Evolutionary conservation across 1,284 basidiomycete species (phyloP).

Genomic region (Tremellales sp.): DNA sequence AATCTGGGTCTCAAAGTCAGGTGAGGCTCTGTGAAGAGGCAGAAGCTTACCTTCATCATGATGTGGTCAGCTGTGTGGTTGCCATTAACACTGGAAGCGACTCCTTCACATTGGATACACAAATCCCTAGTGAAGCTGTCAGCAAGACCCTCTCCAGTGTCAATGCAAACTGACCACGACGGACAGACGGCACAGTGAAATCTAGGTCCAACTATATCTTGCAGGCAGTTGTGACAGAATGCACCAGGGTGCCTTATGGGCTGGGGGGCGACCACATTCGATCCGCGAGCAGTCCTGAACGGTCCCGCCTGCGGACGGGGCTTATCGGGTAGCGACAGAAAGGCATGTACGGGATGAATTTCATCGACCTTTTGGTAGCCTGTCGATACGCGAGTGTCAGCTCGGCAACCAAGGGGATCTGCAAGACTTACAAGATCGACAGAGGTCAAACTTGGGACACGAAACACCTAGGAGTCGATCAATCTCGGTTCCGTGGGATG

Average conservation of each 20-base stretch:
- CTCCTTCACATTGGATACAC: slow-evolving; percentile 82
- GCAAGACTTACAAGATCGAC: slow-evolving; percentile 64
- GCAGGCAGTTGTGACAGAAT: slow-evolving; percentile 63
- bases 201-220: slow-evolving; percentile 80
- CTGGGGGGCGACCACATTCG: neutral
- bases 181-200: slow-evolving; percentile 86
- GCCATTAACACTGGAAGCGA: slow-evolving; percentile 51
- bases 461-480: slow-evolving; percentile 53
- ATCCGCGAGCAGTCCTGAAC: neutral
- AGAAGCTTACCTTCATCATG: slow-evolving; percentile 71
- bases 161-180: slow-evolving; percentile 35
- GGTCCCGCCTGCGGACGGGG: slow-evolving; percentile 20
- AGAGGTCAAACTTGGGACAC: slow-evolving; percentile 73
- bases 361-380: slow-evolving; percentile 62
- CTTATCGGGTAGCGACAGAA: slow-evolving; percentile 68
- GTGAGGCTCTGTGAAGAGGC: neutral
- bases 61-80: slow-evolving; percentile 59
- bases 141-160: neutral
- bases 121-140: slow-evolving; percentile 50
- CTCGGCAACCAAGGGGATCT: neutral
- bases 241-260: slow-evolving; percentile 44
- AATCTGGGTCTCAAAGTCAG: slow-evolving; percentile 56
- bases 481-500: neutral
- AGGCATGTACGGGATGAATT: slow-evolving; percentile 80
- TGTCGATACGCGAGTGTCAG: slow-evolving; percentile 4